Percentiles rank a stretch among this genome's conserved stretches.
Evolutionary conservation across 441 rosid species (phyloP).

Genomic region (Gossypium schwendimanii): DNA sequence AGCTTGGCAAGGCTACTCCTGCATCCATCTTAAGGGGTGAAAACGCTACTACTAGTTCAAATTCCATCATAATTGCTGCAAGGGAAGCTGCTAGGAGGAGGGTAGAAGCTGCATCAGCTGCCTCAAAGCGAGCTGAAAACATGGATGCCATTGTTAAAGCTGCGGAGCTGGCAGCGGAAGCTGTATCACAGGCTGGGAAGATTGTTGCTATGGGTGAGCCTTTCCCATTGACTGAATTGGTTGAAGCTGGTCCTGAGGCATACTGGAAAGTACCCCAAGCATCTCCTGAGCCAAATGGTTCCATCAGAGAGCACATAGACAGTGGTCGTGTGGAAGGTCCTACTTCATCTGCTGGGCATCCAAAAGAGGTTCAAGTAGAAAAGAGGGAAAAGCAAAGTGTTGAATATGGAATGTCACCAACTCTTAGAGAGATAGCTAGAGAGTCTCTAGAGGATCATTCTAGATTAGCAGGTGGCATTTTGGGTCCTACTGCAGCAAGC

Average conservation of each 20-base stretch:
- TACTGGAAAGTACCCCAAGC: conserved; percentile 54
- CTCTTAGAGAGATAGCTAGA: conserved; percentile 26
- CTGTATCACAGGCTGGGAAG: conserved; percentile 91
- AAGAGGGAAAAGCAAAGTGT: conserved; percentile 23
- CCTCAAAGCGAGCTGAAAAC: conserved; percentile 88
- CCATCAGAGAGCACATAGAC: conserved; percentile 20
- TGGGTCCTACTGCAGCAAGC: conserved; percentile 30
- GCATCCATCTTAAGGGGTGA: conserved; percentile 59
- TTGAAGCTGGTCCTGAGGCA: conserved; percentile 63
- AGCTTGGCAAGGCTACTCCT: conserved; percentile 44
- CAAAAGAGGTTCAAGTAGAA: conserved; percentile 30
- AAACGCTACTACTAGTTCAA: conserved; percentile 44
- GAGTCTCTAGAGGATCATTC: conserved; percentile 37
- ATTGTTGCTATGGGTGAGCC: conserved; percentile 87
- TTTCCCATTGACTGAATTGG: conserved; percentile 51
- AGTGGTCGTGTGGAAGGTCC: conserved; percentile 17
- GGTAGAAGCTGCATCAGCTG: conserved; percentile 92
- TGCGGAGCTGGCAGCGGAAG: conserved; percentile 93
- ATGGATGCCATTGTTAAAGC: conserved; percentile 90
- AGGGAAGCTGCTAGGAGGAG: conserved; percentile 87
- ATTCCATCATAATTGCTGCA: conserved; percentile 65
- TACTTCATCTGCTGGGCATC: conserved; percentile 13
- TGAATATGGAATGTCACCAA: conserved; percentile 30
- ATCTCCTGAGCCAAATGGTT: conserved; percentile 33
- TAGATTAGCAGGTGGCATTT: conserved; percentile 35